Base-by-base conservation (phyloP, 2,329 filamentous ascomycete species). In the Verticillium isaacii region DNA sequence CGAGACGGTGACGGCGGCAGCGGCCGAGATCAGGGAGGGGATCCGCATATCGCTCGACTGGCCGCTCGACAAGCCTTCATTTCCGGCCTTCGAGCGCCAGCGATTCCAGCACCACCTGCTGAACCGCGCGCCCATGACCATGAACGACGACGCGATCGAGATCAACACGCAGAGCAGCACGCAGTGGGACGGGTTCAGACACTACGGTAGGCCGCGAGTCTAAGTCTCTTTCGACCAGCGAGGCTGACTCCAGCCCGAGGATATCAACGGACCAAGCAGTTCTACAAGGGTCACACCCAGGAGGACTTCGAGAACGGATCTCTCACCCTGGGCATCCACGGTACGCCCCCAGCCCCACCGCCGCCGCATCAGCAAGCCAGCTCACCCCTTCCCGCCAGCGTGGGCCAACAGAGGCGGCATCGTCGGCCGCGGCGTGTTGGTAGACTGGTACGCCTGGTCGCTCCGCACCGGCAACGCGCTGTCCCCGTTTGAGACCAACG, bases 391-490 rank as follows among this genome's bases (percentile, higher is more conserved):
- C 50, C 29, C 29, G 29, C 14, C 63, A 64, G 63, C 60, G 3
- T 62, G 62, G 60, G 63, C 60, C 5, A 59, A 63, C 32, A 64
- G 57, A 2, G 37, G 37, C 37, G 79, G 80, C 32, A 76, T 85
- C 6, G 78, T 78, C 2, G 82, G 81, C 3, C 77, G 82, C 0
- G 82, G 81, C 19, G 74, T 85, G 1, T 71, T 85, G 0, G 70
- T 85, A 0, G 85, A 87, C 68, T 86, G 80, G 60, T 78, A 75
- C 8, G 64, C 73, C 29, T 86, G 81, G 64, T n/a, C 72, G 74
- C 41, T 69, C 68, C 7, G 76, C 77, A n/a, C 73, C 69, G 59
- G 69, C 71, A 4, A 64, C 61, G 15, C 71, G 12, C 77, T 79
- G 61, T 73, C 71, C 50, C 67, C 75, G 23, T 74, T 84, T 66